Evolutionary conservation across 2,329 filamentous ascomycete genomes (phyloP), one percentile per base, ranked within the genome.

Genomic region (Lecanicillium sp.): DNA sequence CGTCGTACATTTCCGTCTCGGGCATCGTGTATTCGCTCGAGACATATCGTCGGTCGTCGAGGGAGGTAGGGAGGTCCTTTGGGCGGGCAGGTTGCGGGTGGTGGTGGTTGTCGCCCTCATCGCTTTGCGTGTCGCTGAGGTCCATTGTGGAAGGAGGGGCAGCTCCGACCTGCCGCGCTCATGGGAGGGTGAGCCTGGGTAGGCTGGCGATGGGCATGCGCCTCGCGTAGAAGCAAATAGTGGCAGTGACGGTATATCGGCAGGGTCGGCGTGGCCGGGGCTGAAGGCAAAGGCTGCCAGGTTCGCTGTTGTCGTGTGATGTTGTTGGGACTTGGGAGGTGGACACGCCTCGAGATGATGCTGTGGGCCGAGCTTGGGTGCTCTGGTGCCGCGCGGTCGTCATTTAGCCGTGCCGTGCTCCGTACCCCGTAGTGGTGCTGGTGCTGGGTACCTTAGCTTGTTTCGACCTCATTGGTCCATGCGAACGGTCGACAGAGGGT

Each of bases 1-100:
- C 92, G 74, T 98, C 92, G 61, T 97, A 98, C 68, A 96, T 87
- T 69, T 97, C 92, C 29, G 89, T 95, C 69, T 97, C 92, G 29
- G 73, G 72, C 40, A 84, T 74, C 46, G 81, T 75, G 45, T 56
- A 52, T 42, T 81, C 79, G 33, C 68, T 71, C 4, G 80, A 75
- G 25, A 84, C 74, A 53, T 72, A 72, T 50, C 81, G 77, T 44
- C 92, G 79, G 66, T 98, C 92, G 60, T 98, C 84, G 40, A 98
- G 76, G 11, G 89, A 95, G 49, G 77, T 92, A 10, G 92, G 92
- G 27, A 98, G 76, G 62, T 98, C 92, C 49, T 76, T 67, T 29
- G 92, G 92, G 36, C 97, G 77, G 44, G 58, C 49, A 44, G 66
- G 66, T 43, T 72, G 65, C 17, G 40, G 40, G 17, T 27, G 17